Evolutionary conservation across 179 eudicot species (phyloP), one percentile per base, ranked within the genome.

Genomic region (Drosera spatulata): DNA sequence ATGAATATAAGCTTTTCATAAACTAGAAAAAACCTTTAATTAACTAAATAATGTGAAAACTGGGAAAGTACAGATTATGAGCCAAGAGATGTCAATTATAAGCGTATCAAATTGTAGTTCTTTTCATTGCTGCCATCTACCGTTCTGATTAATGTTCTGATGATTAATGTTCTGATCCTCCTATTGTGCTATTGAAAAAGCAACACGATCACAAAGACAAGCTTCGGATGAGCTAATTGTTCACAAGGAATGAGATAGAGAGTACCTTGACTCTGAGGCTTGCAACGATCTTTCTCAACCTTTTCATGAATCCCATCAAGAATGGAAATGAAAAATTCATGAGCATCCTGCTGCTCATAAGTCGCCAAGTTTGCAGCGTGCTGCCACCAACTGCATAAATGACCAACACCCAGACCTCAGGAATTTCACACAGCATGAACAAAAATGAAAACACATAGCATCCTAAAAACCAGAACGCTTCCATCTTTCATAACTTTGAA

Each of bases 271-370:
- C 65, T 75, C 41, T 78, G 85, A 55, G 69, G 62, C 64, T 80
- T 81, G 53, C 73, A 63, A 41, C 64, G 65, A 76, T 79, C 82
- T 71, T 82, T 83, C 37, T 71, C 83, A 69, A 75, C 80, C 60
- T 81, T 84, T 61, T 86, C 90, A 69, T 86, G 90, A 60, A 86
- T 86, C 64, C 82, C 81, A 66, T 84, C 87, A 57, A 86, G 81
- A 73, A 84, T 78, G 47, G 95, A 84, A 60, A 86, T 84, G 69
- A 86, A 84, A 65, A 86, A 84, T 53, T 86, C 95, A 76, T 86
- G 95, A 1, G 95, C 95, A 78, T 86, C 95, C 75, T 86, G 90
- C 66, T 84, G 90, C 64, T 86, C 95, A 71, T 86, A 86, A 50
- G 82, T 84, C 10, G 95, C 95, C 60, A 84, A 73, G 73, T 86